Percentiles rank a stretch among this genome's conserved stretches.
Evolutionary conservation across 371 early-diverging fungal genomes (phyloP).

Genomic region (Entomophthora muscae): DNA sequence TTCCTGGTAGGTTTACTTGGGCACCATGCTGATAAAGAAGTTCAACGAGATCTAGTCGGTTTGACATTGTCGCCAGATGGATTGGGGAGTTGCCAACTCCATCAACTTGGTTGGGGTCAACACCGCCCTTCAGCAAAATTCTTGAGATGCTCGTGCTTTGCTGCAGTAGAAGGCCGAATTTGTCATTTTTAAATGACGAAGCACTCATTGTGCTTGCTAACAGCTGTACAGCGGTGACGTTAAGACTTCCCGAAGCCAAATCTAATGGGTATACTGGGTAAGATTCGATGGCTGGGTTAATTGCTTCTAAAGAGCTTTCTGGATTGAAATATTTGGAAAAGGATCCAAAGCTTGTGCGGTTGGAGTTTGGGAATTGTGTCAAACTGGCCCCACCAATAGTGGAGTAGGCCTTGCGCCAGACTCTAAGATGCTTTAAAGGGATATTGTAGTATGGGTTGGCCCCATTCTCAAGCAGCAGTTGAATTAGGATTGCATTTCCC

Average conservation of each 20-base stretch:
- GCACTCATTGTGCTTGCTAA: not conserved
- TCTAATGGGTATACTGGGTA: not conserved
- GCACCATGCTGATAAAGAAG: not conserved
- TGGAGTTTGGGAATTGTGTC: not conserved
- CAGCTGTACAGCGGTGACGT: not conserved
- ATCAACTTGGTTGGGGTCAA: not conserved
- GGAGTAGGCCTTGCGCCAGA: not conserved
- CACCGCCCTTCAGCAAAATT: not conserved
- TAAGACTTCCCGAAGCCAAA: not conserved
- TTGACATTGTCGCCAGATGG: not conserved
- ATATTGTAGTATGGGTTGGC: not conserved
- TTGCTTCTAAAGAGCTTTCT: not conserved
- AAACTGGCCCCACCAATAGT: not conserved
- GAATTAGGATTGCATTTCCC: not conserved
- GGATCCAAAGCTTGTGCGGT: not conserved
- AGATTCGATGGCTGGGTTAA: not conserved
- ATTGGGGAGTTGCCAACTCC: not conserved
- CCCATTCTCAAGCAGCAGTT: conserved; percentile 3
- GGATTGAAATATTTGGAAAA: not conserved
- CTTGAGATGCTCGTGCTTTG: not conserved
- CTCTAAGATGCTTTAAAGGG: not conserved
- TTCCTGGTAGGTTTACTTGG: not conserved
- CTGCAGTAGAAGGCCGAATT: not conserved
- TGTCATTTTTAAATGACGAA: not conserved
- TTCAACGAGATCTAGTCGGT: not conserved